These are phyloP conservation scores for Irpex sp. DNA, from an alignment of 1,284 basidiomycete genomes.

Conservation along the genomic window DNA sequence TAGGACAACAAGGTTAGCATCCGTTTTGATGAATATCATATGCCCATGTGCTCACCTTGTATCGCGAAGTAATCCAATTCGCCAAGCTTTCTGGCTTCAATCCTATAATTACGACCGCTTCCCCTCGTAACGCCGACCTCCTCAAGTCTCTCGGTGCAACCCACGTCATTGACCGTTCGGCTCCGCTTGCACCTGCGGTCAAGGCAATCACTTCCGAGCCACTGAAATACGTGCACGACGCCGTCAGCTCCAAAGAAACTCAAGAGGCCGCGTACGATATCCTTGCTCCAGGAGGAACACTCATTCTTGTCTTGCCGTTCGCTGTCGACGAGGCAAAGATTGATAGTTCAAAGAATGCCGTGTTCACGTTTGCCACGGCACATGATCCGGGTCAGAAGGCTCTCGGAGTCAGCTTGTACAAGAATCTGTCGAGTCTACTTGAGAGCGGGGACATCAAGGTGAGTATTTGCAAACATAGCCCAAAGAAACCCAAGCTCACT, in stretches of 20 bases:
- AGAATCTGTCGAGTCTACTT: not conserved
- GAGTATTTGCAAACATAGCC: not conserved
- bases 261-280: conserved; percentile 10
- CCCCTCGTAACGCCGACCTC: conserved; percentile 35
- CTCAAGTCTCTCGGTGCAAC: conserved; percentile 50
- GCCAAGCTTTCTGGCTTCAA: conserved; percentile 45
- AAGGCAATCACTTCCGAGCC: conserved; percentile 11
- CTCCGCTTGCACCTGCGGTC: not conserved
- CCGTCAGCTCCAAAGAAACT: conserved; percentile 5
- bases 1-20: too few species aligned
- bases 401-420: conserved; percentile 3
- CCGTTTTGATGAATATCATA: too few species aligned
- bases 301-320: conserved; percentile 4
- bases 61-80: conserved; percentile 36
- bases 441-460: conserved; percentile 12
- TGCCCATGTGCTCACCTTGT: too few species aligned
- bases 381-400: conserved; percentile 1
- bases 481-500: not conserved
- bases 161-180: conserved; percentile 32
- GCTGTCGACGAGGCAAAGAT: not conserved
- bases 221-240: conserved; percentile 8
- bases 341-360: not conserved
- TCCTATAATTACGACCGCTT: conserved; percentile 45
- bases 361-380: conserved; percentile 1
- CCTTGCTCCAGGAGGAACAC: conserved; percentile 10